These are phyloP conservation scores for Xylaria venustula DNA, from an alignment of 495 filamentous ascomycete species.

Conservation along the genomic window DNA sequence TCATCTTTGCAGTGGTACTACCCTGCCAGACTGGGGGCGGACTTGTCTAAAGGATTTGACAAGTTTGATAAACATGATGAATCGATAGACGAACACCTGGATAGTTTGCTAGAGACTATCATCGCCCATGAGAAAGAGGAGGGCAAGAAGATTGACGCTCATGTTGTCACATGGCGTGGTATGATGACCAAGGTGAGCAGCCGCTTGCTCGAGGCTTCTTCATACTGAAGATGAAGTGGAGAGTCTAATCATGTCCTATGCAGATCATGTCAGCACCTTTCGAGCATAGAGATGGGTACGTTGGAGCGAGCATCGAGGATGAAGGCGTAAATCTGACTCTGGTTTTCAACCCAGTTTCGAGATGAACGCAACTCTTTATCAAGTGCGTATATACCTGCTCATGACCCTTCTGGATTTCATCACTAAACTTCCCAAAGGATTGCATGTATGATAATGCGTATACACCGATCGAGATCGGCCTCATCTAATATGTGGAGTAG, in stretches of 20 bases:
- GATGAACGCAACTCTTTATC: conserved; percentile 90
- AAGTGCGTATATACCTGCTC: conserved; percentile 59
- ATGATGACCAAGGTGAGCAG: conserved; percentile 91
- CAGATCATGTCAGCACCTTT: conserved; percentile 86
- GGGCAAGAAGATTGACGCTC: conserved; percentile 64
- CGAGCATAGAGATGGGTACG: conserved; percentile 76
- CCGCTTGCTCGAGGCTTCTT: not conserved
- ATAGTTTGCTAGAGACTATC: conserved; percentile 77
- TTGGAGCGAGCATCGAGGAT: conserved; percentile 14
- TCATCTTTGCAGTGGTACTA: conserved; percentile 87
- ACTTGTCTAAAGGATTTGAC: conserved; percentile 79
- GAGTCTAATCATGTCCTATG: not conserved
- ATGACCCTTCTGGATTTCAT: not conserved
- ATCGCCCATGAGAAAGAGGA: conserved; percentile 65
- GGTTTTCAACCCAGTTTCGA: conserved; percentile 62
- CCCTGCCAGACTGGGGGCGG: conserved; percentile 64
- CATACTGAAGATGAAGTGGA: not conserved
- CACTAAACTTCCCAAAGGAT: conserved; percentile 49
- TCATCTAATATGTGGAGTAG: conserved; percentile 45
- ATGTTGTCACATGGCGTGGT: conserved; percentile 91
- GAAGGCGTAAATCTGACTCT: not conserved
- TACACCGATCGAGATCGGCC: not conserved
- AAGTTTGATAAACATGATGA: conserved; percentile 82
- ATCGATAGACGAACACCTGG: conserved; percentile 79
- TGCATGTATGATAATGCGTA: conserved; percentile 62